A percentile compares a stretch with the other conserved stretches of the same genome.
Conservation (phyloP, 2,329 filamentous ascomycete species). For the Madurella fahalii region DNA sequence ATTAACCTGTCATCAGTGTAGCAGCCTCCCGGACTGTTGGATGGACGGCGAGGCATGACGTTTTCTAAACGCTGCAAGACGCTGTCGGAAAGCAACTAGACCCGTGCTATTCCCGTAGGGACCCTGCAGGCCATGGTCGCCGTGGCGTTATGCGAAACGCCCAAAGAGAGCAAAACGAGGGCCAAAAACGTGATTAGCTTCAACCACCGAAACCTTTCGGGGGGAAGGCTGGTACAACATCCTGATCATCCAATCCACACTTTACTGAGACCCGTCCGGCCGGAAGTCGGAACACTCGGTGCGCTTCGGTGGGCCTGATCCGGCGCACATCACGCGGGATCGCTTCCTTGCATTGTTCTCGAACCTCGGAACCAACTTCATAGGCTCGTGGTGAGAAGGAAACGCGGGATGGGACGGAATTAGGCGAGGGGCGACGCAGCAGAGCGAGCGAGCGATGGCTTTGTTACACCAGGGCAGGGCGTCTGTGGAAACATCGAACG, state of each 20-base stretch:
- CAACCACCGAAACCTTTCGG: too few species aligned
- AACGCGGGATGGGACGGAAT: neutral
- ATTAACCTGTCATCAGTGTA: too few species aligned
- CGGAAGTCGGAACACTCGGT: neutral
- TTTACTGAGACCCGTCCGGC: neutral
- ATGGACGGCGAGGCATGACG: too few species aligned
- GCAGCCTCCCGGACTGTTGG: too few species aligned
- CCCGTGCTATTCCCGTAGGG: neutral
- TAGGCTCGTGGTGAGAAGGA: neutral
- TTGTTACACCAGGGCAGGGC: too few species aligned
- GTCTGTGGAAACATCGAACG: too few species aligned
- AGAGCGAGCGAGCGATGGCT: too few species aligned
- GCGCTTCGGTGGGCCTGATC: neutral
- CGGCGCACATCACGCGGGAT: neutral
- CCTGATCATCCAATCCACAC: too few species aligned
- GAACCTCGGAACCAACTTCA: conserved; percentile 5
- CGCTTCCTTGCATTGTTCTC: conserved; percentile 4
- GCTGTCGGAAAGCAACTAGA: too few species aligned
- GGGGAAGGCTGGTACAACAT: too few species aligned
- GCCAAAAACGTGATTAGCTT: too few species aligned
- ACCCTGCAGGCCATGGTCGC: neutral
- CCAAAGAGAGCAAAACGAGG: neutral
- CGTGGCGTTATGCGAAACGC: conserved; percentile 1
- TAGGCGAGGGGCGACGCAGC: neutral
- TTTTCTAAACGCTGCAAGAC: too few species aligned